Evolutionary conservation across 1,284 basidiomycete genomes (phyloP).

Genomic region (Fomitiporia mediterranea): DNA sequence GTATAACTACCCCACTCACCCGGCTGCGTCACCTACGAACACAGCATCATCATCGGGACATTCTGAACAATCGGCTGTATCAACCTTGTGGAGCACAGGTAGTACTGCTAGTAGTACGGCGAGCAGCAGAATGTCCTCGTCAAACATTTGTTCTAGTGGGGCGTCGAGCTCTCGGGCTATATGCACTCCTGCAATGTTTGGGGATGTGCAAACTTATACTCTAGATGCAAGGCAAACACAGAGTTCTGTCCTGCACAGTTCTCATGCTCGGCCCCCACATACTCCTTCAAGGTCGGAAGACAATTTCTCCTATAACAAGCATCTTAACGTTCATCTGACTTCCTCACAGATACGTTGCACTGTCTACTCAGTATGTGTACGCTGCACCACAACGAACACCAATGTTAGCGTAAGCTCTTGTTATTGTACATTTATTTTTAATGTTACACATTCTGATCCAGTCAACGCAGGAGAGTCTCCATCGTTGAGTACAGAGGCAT

Average conservation of each 20-base stretch:
- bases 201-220: too few species aligned
- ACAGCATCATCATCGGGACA: conserved; percentile 6
- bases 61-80: not conserved
- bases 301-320: not conserved
- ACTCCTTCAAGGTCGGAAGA: conserved; percentile 26
- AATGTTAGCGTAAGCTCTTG: conserved; percentile 47
- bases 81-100: not conserved
- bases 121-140: too few species aligned
- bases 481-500: conserved; percentile 47
- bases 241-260: too few species aligned
- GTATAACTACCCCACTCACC: not conserved
- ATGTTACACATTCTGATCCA: conserved; percentile 30
- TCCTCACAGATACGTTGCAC: conserved; percentile 40
- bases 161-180: too few species aligned
- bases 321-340: not conserved
- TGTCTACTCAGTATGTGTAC: conserved; percentile 42
- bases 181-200: not conserved
- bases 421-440: not conserved
- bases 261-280: conserved; percentile 5
- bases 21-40: conserved; percentile 6
- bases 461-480: conserved; percentile 32
- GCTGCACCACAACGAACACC: conserved; percentile 38
- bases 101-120: not conserved
- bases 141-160: too few species aligned
- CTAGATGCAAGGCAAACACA: not conserved